Evolutionary conservation across 2,329 filamentous ascomycete genomes (phyloP).

Genomic region (Drechslerella coelobrocha): DNA sequence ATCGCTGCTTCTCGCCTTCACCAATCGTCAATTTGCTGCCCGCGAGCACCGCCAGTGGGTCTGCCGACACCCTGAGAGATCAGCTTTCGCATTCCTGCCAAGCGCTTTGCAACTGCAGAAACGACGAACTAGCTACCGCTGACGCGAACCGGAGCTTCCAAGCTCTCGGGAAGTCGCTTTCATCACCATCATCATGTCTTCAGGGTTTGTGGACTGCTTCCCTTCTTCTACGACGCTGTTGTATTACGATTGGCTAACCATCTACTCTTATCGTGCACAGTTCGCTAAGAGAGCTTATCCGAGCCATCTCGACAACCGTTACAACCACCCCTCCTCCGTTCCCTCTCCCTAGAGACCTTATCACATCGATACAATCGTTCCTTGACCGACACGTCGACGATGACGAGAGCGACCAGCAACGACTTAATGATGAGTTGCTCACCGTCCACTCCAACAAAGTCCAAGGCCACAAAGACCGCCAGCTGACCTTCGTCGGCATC

Average conservation of each 20-base stretch:
- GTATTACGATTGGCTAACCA: conserved; percentile 16
- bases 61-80: conserved; percentile 1
- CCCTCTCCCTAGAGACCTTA: conserved; percentile 72
- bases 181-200: conserved; percentile 26
- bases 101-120: conserved; percentile 29
- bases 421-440: conserved; percentile 75
- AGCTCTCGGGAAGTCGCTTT: conserved; percentile 25
- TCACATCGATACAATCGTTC: conserved; percentile 70
- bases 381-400: conserved; percentile 71
- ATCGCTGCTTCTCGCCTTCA: background rate
- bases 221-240: background rate
- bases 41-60: conserved; percentile 5
- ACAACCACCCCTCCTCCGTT: conserved; percentile 58
- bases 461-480: conserved; percentile 64
- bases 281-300: conserved; percentile 62
- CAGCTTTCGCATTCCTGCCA: conserved; percentile 14
- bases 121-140: conserved; percentile 19
- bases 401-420: conserved; percentile 73
- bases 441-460: conserved; percentile 72
- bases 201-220: conserved; percentile 33
- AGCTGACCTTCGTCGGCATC: conserved; percentile 72
- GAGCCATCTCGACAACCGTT: conserved; percentile 61
- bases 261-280: conserved; percentile 54
- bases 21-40: background rate
- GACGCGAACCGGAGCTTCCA: conserved; percentile 35